Conservation (phyloP, 2,329 filamentous ascomycete genomes). For the Sarocladium brachiariae region DNA sequence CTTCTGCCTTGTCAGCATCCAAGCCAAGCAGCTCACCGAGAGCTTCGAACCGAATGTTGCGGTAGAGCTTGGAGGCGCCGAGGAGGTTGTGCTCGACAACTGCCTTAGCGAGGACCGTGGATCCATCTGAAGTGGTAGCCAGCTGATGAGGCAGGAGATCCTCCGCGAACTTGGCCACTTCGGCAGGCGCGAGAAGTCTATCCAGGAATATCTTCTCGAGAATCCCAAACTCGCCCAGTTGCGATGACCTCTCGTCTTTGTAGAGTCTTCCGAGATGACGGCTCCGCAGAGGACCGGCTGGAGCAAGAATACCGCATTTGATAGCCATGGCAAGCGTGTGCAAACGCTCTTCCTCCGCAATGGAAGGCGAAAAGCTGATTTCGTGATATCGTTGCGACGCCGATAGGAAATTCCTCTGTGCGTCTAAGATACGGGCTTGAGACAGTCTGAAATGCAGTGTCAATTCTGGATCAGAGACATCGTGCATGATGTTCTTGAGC, state of each 20-base stretch:
- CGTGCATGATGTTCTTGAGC: conserved; percentile 86
- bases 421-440: conserved; percentile 88
- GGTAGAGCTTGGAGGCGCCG: conserved; percentile 72
- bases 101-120: conserved; percentile 85
- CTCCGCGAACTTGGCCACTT: conserved; percentile 79
- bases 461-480: conserved; percentile 64
- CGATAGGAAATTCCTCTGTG: conserved; percentile 80
- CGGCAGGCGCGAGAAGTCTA: conserved; percentile 69
- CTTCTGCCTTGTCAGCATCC: conserved; percentile 74
- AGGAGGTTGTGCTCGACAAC: conserved; percentile 95
- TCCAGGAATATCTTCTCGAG: conserved; percentile 98
- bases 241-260: conserved; percentile 79
- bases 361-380: conserved; percentile 67
- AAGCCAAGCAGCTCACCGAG: conserved; percentile 74
- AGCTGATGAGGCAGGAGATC: conserved; percentile 82
- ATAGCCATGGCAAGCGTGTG: conserved; percentile 81
- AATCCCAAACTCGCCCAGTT: conserved; percentile 75
- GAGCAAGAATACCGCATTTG: conserved; percentile 85
- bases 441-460: conserved; percentile 83
- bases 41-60: conserved; percentile 68
- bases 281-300: conserved; percentile 78
- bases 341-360: conserved; percentile 82
- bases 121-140: conserved; percentile 81
- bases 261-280: conserved; percentile 77
- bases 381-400: conserved; percentile 84